A percentile compares a stretch with the other conserved stretches of the same genome.
Conservation (phyloP, 2,329 filamentous ascomycete species). For the Penicillium janthinellum region DNA sequence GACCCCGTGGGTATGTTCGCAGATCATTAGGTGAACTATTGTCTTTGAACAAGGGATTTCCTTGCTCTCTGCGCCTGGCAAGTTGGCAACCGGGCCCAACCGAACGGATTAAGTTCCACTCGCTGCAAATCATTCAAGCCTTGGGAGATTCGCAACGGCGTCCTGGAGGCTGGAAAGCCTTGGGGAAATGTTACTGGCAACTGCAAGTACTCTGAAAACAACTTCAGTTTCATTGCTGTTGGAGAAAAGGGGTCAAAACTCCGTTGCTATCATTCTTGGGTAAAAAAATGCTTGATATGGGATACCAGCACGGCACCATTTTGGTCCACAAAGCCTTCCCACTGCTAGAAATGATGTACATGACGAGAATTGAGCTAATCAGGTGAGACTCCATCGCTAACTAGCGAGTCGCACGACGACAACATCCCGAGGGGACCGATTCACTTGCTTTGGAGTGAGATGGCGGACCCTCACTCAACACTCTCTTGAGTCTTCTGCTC, state of each 20-base stretch:
- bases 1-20: background rate
- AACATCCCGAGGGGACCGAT: too few species aligned
- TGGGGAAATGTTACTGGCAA: background rate
- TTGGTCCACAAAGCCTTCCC: background rate
- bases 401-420: too few species aligned
- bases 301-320: background rate
- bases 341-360: too few species aligned
- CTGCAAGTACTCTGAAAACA: background rate
- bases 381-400: too few species aligned
- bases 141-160: background rate
- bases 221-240: background rate
- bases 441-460: too few species aligned
- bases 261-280: background rate
- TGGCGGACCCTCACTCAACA: too few species aligned
- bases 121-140: conserved; percentile 5
- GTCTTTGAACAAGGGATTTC: background rate
- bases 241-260: background rate
- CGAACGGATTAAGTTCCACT: background rate
- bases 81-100: background rate
- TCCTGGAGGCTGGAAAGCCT: background rate
- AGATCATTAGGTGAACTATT: conserved; percentile 6
- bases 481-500: too few species aligned
- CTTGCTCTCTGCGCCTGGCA: background rate
- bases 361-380: too few species aligned
- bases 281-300: background rate